Conservation (phyloP, 495 filamentous ascomycete genomes). For the Aspergillus panamensis region DNA sequence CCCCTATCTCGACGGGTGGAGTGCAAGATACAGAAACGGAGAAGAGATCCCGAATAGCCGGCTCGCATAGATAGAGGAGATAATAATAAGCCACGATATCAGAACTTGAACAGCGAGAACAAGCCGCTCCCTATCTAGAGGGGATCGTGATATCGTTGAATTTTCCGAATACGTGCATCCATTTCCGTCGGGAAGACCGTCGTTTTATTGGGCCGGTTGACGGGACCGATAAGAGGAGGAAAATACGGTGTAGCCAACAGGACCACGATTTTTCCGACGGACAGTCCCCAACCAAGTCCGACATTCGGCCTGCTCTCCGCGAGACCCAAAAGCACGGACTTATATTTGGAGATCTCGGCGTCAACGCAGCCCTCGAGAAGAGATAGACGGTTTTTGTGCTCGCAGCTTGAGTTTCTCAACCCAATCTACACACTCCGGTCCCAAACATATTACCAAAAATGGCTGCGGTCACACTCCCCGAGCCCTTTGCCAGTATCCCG, state of each 20-base stretch:
- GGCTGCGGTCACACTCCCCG: neutral
- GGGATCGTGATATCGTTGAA: no score
- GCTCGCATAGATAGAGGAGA: neutral
- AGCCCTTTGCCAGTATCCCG: slow-evolving; percentile 11
- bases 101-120: neutral
- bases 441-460: neutral
- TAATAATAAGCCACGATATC: neutral
- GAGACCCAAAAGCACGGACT: no score
- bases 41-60: no score
- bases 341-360: no score
- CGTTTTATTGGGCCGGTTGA: neutral
- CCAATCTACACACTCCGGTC: neutral
- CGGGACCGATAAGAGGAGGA: neutral
- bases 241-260: neutral
- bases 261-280: neutral
- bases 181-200: neutral
- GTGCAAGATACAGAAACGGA: no score
- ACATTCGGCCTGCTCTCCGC: no score
- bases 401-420: neutral
- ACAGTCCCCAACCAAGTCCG: no score
- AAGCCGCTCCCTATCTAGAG: neutral
- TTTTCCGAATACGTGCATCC: neutral
- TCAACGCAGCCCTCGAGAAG: no score
- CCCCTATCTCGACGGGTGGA: no score
- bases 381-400: neutral